Evolutionary conservation across 2,329 filamentous ascomycete genomes (phyloP).

Genomic region (Claviceps capensis): DNA sequence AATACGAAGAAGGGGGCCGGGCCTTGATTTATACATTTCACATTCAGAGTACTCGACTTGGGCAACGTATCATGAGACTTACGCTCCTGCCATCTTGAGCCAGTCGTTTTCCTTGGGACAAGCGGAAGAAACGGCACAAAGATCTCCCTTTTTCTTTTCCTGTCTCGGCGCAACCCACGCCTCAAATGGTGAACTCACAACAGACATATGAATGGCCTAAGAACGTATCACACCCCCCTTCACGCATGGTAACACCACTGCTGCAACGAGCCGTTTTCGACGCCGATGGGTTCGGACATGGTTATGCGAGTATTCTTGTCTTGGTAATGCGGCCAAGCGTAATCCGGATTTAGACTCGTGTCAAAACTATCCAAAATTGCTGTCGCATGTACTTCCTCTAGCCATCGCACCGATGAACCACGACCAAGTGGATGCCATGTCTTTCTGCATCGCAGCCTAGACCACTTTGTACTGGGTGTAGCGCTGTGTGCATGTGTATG

Average conservation of each 20-base stretch:
- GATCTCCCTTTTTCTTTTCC: not conserved
- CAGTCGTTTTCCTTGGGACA: not conserved
- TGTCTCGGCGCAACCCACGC: not conserved
- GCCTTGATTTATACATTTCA: not conserved
- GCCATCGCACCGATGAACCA: not conserved
- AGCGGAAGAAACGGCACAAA: not conserved
- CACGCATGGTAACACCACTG: slow-evolving; percentile 12
- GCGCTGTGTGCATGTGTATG: not conserved
- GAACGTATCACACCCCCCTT: not conserved
- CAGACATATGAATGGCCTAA: not conserved
- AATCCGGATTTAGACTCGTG: not conserved
- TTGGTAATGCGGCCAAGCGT: not conserved
- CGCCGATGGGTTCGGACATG: slow-evolving; percentile 14
- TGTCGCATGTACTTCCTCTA: not conserved
- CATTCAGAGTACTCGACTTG: not conserved
- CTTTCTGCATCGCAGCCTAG: slow-evolving; percentile 1
- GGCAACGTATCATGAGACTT: not conserved
- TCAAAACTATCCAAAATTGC: not conserved
- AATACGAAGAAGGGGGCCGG: too few relatives aligned
- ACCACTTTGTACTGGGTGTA: not conserved
- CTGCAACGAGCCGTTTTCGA: slow-evolving; percentile 20
- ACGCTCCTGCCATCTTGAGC: not conserved
- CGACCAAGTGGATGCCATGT: slow-evolving; percentile 1
- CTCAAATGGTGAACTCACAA: not conserved
- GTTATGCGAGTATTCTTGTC: not conserved